Percentiles rank a stretch among this genome's conserved stretches.
These are phyloP conservation scores for Cucumis melo DNA, from an alignment of 306 rosid species.

Conservation along the genomic window DNA sequence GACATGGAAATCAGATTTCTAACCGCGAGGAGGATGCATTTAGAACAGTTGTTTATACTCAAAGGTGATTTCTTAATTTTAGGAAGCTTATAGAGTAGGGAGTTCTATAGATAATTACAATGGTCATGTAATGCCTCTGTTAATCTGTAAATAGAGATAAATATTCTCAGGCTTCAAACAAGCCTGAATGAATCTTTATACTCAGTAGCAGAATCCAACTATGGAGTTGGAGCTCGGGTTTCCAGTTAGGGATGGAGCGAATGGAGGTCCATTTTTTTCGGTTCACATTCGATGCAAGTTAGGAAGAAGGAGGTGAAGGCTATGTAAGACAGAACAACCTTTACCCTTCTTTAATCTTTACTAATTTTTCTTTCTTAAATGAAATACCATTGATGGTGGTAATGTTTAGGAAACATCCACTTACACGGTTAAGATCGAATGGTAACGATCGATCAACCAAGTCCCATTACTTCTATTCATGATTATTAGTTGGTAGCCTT, in stretches of 20 bases:
- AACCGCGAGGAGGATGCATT: slow-evolving; percentile 23
- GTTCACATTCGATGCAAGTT: slow-evolving; percentile 52
- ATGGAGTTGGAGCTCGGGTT: slow-evolving; percentile 78
- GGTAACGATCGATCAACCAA: neutral
- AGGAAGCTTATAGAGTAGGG: slow-evolving; percentile 41
- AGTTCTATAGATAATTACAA: slow-evolving; percentile 31
- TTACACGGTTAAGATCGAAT: neutral
- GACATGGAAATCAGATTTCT: slow-evolving; percentile 78
- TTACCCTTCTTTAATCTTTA: slow-evolving; percentile 21
- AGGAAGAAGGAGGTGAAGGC: slow-evolving; percentile 41
- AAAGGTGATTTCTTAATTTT: slow-evolving; percentile 46
- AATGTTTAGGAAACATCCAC: neutral
- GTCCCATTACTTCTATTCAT: neutral
- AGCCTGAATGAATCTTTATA: slow-evolving; percentile 68
- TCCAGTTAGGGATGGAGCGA: slow-evolving; percentile 81
- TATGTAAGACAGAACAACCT: slow-evolving; percentile 30
- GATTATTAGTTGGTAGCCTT: neutral
- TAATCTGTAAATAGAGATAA: slow-evolving; percentile 93
- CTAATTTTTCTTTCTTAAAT: neutral
- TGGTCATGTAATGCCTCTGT: slow-evolving; percentile 51
- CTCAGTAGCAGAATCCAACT: slow-evolving; percentile 86
- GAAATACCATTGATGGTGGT: neutral
- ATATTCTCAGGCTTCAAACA: slow-evolving; percentile 48
- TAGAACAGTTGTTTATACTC: slow-evolving; percentile 76
- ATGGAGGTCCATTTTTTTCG: slow-evolving; percentile 66